Conservation (phyloP, 352 stramenopile species). For the Phytophthora rubi region DNA sequence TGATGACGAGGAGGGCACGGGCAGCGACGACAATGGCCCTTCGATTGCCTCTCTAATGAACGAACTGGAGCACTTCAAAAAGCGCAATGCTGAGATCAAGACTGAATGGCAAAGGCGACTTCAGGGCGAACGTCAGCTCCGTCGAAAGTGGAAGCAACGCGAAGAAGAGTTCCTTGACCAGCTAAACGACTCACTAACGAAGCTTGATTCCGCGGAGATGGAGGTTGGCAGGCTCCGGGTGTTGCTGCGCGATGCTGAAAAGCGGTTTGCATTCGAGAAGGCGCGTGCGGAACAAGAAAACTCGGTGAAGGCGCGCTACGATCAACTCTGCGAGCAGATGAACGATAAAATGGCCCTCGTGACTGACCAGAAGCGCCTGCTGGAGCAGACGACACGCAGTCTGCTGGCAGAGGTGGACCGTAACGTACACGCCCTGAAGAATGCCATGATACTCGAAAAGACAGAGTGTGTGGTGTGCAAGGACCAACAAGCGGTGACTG, state of each 20-base stretch:
- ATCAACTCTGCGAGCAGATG: slow-evolving; percentile 80
- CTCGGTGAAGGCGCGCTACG: slow-evolving; percentile 76
- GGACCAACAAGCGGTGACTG: slow-evolving; percentile 71
- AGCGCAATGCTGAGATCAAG: slow-evolving; percentile 83
- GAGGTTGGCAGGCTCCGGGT: slow-evolving; percentile 48
- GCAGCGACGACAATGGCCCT: slow-evolving; percentile 33
- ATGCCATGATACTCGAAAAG: slow-evolving; percentile 60
- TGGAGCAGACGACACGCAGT: slow-evolving; percentile 83
- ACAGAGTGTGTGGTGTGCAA: slow-evolving; percentile 87
- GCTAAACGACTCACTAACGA: slow-evolving; percentile 63
- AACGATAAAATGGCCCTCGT: slow-evolving; percentile 67
- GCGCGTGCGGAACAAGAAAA: slow-evolving; percentile 76
- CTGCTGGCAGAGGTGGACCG: slow-evolving; percentile 75
- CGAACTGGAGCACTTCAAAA: slow-evolving; percentile 81
- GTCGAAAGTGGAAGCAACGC: slow-evolving; percentile 78
- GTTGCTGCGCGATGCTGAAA: slow-evolving; percentile 72
- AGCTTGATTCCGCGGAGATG: slow-evolving; percentile 56
- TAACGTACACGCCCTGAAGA: slow-evolving; percentile 75
- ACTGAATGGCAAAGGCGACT: slow-evolving; percentile 83
- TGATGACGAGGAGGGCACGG: slow-evolving; percentile 38
- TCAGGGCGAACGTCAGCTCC: slow-evolving; percentile 78
- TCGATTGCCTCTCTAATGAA: slow-evolving; percentile 39
- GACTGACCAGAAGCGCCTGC: slow-evolving; percentile 75
- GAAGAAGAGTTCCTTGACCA: slow-evolving; percentile 78
- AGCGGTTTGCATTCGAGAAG: slow-evolving; percentile 75